phyloP scores from a whole-genome alignment of 352 stramenopile genomes.

The Globisporangium irregulare region DNA sequence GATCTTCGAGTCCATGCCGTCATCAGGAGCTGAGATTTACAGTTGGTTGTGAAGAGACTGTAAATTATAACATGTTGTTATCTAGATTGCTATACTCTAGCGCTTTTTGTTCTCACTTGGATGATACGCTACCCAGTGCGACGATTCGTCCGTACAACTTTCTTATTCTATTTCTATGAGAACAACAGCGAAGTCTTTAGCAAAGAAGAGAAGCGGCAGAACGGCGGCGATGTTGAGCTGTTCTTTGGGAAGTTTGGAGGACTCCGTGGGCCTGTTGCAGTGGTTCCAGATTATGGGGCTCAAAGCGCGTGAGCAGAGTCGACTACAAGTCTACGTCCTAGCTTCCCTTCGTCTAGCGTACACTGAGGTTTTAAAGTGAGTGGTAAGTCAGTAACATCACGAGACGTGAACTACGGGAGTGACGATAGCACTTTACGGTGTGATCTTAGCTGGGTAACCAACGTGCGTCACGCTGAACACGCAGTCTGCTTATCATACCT shows the following conservation, averaged over 20 bases:
- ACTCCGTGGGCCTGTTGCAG: too few species aligned
- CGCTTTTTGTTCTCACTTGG: too few species aligned
- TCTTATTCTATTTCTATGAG: too few species aligned
- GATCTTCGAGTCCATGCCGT: conserved; percentile 3
- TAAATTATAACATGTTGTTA: neutral
- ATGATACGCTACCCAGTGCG: too few species aligned
- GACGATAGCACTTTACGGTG: neutral
- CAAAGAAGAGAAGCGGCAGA: too few species aligned
- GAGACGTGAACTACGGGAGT: neutral
- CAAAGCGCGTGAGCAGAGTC: neutral
- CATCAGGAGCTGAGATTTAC: neutral
- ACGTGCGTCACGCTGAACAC: neutral
- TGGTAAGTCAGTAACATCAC: neutral
- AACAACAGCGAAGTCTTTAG: too few species aligned
- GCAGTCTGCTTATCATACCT: neutral
- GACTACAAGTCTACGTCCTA: neutral
- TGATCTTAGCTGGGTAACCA: neutral
- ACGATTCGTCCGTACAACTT: too few species aligned
- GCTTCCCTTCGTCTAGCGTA: neutral
- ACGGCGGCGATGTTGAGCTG: too few species aligned
- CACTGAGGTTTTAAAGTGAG: neutral
- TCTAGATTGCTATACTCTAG: neutral
- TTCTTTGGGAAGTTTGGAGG: too few species aligned
- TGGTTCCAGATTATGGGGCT: neutral
- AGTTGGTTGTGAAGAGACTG: neutral